Base-by-base conservation (phyloP, 371 early-diverging fungal genomes). In the Batkoa obscura region DNA sequence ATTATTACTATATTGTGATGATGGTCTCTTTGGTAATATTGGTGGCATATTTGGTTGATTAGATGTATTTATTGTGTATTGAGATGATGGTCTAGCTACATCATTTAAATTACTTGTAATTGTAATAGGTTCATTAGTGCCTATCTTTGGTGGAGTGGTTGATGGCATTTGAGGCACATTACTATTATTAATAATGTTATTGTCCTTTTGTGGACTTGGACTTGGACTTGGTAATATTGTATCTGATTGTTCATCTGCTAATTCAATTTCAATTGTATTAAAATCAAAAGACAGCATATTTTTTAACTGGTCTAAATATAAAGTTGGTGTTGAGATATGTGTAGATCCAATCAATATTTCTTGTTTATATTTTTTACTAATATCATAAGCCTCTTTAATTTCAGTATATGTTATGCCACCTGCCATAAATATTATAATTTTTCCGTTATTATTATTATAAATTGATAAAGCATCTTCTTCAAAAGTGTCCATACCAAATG, bases 321-420 rank as follows among this genome's bases (percentile, higher is more conserved):
- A 4, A 45, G 5, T 23, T 2, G 56, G 56, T 31, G 56, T 30
- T 4, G 46, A 6, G 12, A 47, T 56, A 32, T 56, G 10, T 2
- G 56, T 56, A 1, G 56, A 30, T 67, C 90, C 93, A 58, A 92
- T 79, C 59, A 86, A 70, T 1, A 93, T 76, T 49, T 94, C 89
- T 23, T 86, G 72, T 34, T 78, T 74, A 61, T 67, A 69, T 5
- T 75, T 71, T 31, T 75, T 70, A 30, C 79, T 66, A 6, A 94
- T 63, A 56, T 93, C 94, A 64, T 93, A 87, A 13, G 79, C 74
- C 2, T 83, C 63, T 37, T 94, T 76, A 52, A 93, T 79, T 64
- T 96, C 98, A 9, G 90, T 84, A 48, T 84, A 85, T 3, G 97
- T 91, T 48, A 89, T 68, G n/a, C 96, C 98, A 32, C 98, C 96